Evolutionary conservation across 2,329 filamentous ascomycete genomes (phyloP).

Genomic region (Lizonia empirigonia): DNA sequence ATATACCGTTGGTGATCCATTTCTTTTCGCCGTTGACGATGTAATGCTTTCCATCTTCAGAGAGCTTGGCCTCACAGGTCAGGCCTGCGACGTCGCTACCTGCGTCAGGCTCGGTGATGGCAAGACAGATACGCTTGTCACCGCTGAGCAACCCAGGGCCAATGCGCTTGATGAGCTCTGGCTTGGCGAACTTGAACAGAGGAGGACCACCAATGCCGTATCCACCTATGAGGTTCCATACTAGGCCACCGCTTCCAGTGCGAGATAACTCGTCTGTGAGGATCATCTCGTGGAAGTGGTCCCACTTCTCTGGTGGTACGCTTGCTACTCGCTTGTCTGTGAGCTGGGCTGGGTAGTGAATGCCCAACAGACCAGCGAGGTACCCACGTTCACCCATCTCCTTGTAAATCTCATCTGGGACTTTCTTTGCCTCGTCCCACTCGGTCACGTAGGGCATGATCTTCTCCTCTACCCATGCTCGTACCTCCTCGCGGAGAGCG

Average conservation of each 20-base stretch:
- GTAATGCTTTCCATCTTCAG: slow-evolving; percentile 95
- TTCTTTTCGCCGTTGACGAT: slow-evolving; percentile 99
- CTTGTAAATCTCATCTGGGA: slow-evolving; percentile 90
- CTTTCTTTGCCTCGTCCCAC: slow-evolving; percentile 94
- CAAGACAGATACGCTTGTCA: slow-evolving; percentile 96
- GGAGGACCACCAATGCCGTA: slow-evolving; percentile 95
- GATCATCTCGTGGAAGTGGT: slow-evolving; percentile 97
- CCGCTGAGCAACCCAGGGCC: slow-evolving; percentile 85
- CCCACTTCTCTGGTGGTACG: slow-evolving; percentile 88
- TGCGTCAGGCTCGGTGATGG: slow-evolving; percentile 91
- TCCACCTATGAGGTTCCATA: slow-evolving; percentile 97
- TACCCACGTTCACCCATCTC: slow-evolving; percentile 93
- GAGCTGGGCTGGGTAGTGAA: slow-evolving; percentile 79
- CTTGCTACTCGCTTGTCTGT: slow-evolving; percentile 73
- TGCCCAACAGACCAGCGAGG: slow-evolving; percentile 86
- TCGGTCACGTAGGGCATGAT: slow-evolving; percentile 92
- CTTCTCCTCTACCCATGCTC: slow-evolving; percentile 87
- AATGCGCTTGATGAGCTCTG: slow-evolving; percentile 83
- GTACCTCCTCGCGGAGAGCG: slow-evolving; percentile 86
- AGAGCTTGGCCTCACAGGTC: slow-evolving; percentile 93
- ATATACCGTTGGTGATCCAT: slow-evolving; percentile 99
- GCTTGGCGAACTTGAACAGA: slow-evolving; percentile 87
- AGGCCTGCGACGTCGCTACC: slow-evolving; percentile 95
- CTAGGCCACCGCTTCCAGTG: slow-evolving; percentile 85
- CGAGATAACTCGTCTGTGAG: slow-evolving; percentile 94